phyloP scores from a whole-genome alignment of 108 stramenopile genomes.

The Skeletonema costatum region DNA sequence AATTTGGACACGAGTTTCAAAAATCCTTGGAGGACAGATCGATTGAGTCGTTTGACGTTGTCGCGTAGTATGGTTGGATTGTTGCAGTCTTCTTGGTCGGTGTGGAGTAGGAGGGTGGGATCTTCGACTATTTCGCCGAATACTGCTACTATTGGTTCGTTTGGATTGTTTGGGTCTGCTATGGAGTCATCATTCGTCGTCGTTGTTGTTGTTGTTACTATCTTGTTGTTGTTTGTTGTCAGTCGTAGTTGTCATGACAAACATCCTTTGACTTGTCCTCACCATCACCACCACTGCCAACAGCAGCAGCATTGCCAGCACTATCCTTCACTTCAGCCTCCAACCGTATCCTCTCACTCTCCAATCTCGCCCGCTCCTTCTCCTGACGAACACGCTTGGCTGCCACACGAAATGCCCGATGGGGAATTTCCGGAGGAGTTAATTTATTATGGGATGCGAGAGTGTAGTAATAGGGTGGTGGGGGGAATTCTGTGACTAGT shows the following conservation, averaged over 20 bases:
- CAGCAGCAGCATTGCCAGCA: conserved; percentile 6
- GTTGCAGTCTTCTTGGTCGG: conserved; percentile 62
- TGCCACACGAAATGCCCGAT: conserved; percentile 71
- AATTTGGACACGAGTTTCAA: conserved; percentile 67
- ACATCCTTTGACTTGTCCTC: conserved; percentile 32
- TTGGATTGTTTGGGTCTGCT: conserved; percentile 41
- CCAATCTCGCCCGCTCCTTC: conserved; percentile 31
- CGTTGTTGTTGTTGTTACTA: not conserved
- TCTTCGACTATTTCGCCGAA: conserved; percentile 92
- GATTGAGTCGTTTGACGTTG: conserved; percentile 79
- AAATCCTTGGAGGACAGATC: conserved; percentile 66
- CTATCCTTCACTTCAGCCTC: conserved; percentile 49
- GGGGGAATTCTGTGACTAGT: conserved; percentile 84
- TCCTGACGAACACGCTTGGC: conserved; percentile 55
- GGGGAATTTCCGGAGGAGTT: conserved; percentile 67
- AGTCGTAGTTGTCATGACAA: conserved; percentile 28
- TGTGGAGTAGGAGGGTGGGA: conserved; percentile 57
- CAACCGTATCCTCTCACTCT: conserved; percentile 43
- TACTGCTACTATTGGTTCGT: conserved; percentile 65
- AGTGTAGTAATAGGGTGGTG: conserved; percentile 80
- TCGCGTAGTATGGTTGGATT: conserved; percentile 73
- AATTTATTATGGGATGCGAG: conserved; percentile 43
- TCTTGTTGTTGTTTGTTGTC: not conserved
- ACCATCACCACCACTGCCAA: not conserved
- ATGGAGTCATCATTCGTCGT: conserved; percentile 71